Evolutionary conservation across 441 rosid genomes (phyloP).

Genomic region (Pelargonium myrrhifolium): DNA sequence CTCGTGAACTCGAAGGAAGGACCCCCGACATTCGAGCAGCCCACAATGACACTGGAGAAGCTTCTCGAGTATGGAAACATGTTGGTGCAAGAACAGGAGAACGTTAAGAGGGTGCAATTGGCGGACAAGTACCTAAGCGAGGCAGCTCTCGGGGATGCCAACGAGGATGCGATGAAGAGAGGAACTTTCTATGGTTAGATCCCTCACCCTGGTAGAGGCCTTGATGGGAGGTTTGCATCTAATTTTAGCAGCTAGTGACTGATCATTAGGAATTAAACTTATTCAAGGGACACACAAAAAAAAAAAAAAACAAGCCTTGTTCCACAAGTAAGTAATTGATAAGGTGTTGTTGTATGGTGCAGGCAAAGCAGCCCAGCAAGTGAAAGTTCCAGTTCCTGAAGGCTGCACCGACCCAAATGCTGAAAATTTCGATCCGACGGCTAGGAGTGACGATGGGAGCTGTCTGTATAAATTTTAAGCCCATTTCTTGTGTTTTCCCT

Average conservation of each 20-base stretch:
- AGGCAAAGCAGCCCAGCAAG: slow-evolving; percentile 87
- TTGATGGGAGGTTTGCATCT: slow-evolving; percentile 29
- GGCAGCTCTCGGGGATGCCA: slow-evolving; percentile 90
- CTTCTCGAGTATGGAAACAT: slow-evolving; percentile 76
- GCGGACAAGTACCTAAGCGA: slow-evolving; percentile 77
- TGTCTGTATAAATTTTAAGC: slow-evolving; percentile 42
- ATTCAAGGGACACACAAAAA: not conserved
- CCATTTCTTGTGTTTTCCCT: not conserved
- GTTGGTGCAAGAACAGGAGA: slow-evolving; percentile 89
- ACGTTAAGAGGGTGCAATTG: slow-evolving; percentile 95
- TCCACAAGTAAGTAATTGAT: not conserved
- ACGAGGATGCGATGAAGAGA: slow-evolving; percentile 52
- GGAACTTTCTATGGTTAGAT: slow-evolving; percentile 73
- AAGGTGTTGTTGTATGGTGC: slow-evolving; percentile 14
- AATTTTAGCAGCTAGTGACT: too few species aligned
- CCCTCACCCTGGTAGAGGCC: slow-evolving; percentile 33
- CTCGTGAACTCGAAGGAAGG: slow-evolving; percentile 87
- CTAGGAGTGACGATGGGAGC: slow-evolving; percentile 92
- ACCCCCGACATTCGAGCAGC: slow-evolving; percentile 73
- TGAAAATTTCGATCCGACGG: slow-evolving; percentile 75
- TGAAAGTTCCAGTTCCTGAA: slow-evolving; percentile 62
- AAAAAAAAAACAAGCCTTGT: too few species aligned
- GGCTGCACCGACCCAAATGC: slow-evolving; percentile 78
- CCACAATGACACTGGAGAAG: slow-evolving; percentile 65
- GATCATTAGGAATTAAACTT: not conserved